Percentiles rank a stretch among this genome's conserved stretches.
phyloP scores from a whole-genome alignment of 768 basidiomycete genomes.

The Collybiopsis confluens region DNA sequence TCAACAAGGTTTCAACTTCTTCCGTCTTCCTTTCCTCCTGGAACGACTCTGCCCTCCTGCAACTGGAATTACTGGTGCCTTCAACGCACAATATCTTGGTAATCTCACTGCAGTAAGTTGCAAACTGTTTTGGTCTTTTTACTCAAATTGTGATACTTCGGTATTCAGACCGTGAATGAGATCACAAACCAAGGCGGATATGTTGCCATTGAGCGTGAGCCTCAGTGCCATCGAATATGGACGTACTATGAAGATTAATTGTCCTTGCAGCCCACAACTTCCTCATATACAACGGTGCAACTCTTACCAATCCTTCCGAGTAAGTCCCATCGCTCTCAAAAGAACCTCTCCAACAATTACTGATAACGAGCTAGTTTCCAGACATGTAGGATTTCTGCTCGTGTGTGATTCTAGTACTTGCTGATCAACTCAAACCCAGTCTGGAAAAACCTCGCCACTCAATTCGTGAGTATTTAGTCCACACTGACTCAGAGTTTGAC shows the following conservation, averaged over 20 bases:
- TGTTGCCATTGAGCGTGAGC: slow-evolving; percentile 51
- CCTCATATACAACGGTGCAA: slow-evolving; percentile 52
- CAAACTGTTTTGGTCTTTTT: neutral
- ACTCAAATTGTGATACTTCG: neutral
- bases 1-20: slow-evolving; percentile 53
- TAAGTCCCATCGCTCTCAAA: slow-evolving; percentile 22
- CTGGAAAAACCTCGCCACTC: slow-evolving; percentile 53
- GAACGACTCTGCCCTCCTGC: slow-evolving; percentile 54
- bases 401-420: neutral
- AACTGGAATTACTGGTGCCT: slow-evolving; percentile 49
- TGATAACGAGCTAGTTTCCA: slow-evolving; percentile 33
- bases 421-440: slow-evolving; percentile 22
- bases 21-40: slow-evolving; percentile 58
- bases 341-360: neutral
- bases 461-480: slow-evolving; percentile 40
- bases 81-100: slow-evolving; percentile 48
- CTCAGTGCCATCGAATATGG: neutral
- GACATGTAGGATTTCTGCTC: slow-evolving; percentile 32
- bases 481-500: neutral
- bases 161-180: slow-evolving; percentile 47
- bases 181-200: slow-evolving; percentile 58
- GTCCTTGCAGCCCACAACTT: slow-evolving; percentile 51
- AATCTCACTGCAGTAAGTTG: slow-evolving; percentile 40
- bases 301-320: slow-evolving; percentile 45
- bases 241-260: neutral